phyloP scores from a whole-genome alignment of 257 asterid genomes.

The Nicotiana otophora region DNA sequence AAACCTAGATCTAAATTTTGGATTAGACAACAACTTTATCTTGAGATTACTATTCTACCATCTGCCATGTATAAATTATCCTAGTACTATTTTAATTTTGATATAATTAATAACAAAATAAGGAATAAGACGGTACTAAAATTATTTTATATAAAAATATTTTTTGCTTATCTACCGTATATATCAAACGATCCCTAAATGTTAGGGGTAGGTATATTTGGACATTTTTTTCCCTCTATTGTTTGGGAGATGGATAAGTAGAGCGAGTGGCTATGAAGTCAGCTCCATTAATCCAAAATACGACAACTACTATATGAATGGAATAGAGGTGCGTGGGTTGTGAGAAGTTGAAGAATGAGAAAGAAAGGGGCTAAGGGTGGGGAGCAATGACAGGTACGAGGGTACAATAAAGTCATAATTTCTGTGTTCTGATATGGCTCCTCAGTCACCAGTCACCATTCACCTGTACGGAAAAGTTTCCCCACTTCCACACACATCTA shows the following conservation, averaged over 20 bases:
- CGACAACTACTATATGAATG: not conserved
- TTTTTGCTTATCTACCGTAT: no score
- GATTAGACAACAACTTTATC: no score
- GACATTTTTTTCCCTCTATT: not conserved
- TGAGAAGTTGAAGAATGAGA: not conserved
- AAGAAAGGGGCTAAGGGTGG: not conserved
- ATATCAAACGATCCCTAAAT: no score
- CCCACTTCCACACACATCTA: not conserved
- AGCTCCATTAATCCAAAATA: no score
- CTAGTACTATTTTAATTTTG: no score
- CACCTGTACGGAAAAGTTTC: constrained; percentile 5
- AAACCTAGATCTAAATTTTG: no score
- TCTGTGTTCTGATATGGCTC: not conserved
- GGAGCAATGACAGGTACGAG: constrained; percentile 12
- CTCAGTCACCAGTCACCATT: not conserved
- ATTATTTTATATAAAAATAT: no score
- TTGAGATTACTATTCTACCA: no score
- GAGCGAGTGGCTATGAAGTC: not conserved
- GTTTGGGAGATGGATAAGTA: not conserved
- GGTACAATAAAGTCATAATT: constrained; percentile 15
- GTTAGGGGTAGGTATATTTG: no score
- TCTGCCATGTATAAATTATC: no score
- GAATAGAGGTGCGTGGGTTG: not conserved
- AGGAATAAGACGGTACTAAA: no score
- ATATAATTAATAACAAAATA: no score